Base-by-base conservation (phyloP, 1,139 yeast genomes). In the Casaregolazyma suthepensis region DNA sequence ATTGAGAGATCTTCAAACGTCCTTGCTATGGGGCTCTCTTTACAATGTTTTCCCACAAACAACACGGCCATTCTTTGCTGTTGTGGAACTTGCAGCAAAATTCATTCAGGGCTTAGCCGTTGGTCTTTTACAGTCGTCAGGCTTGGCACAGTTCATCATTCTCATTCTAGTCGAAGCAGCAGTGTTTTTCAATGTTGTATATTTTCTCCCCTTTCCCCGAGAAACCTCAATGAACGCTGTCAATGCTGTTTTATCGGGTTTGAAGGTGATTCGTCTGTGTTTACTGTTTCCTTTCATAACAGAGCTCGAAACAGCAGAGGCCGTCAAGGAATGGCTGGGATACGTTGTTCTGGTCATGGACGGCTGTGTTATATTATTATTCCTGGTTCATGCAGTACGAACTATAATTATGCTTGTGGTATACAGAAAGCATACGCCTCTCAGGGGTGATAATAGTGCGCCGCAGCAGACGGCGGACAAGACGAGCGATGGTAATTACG, bases 51-150 rank as follows among this genome's bases (percentile, higher is more conserved):
- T 61, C 53, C 46, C 46, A 10, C 15, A n/a, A 4, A 20, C 46
- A 18, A 26, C 22, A 18, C 53, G 57, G 6, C 52, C 60, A 12
- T 45, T 54, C 48, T 63, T 63, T 52, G 58, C 62, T 22, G 51
- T 54, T 6, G 55, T 63, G 15, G 68, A 66, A 35, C 56, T 66
- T 23, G 49, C 53, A 1, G 48, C 57, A 1, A 59, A 63, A n/a
- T 56, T 69, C 19, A 17, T 65, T 13, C 63, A 71, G n/a, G 71
- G 71, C 12, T 31, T 70, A 9, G 60, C 66, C 1, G 56, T 71
- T 51, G 74, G 74, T 1, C 70, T 64, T 1, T 51, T 67, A n/a
- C 73, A 71, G 52, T 51, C 54, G 15, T 67, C 72, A 0, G 74
- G 74, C 12, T 53, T 67, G 7, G 72, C 74, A 1, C 74, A 71